Base-by-base conservation (phyloP, 805 yeast species). In the Maudiozyma barnettii region DNA sequence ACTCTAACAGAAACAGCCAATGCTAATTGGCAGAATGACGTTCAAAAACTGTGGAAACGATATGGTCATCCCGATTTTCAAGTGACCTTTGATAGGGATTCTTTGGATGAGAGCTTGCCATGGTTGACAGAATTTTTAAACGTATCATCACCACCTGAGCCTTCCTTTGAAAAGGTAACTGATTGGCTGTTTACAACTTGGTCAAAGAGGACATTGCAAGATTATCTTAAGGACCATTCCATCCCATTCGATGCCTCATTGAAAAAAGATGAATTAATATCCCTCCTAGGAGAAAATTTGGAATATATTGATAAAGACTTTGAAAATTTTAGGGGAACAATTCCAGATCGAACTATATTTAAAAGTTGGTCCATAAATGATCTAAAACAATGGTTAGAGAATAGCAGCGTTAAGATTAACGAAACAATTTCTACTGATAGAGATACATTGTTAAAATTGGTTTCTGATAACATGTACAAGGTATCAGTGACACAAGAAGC, bases 151-250 rank as follows among this genome's bases (percentile, higher is more conserved):
- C 16, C 18, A 13, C n/a, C 36, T 14, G 18, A 33, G 36, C 16
- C n/a, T 10, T 14, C 18, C 9, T 6, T 33, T 14, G 36, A 33
- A 6, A 33, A 4, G 31, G 33, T 16, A 33, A 23, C 76, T 21
- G 69, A 68, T 22, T 77, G 81, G 81, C 49, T 75, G n/a, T 76
- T 77, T 49, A 66, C 66, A 20, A 68, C 77, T 14, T 81, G 87
- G 87, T 64, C 73, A 20, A 58, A 62, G 8, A 71, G 71, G 8
- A 77, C 75, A 43, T 61, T 82, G 49, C 64, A 67, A 50, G 54
- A 61, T 14, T 78, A 82, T 78, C 65, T 82, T 48, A 56, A 66
- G 33, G 66, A 72, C 37, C 65, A 73, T 51, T 75, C 73, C 16
- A 57, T 76, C 41, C 63, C 61, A 18, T 62, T 64, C 49, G 63